Base-by-base conservation (phyloP, 108 stramenopile genomes). In the Cyclotella cryptica region DNA sequence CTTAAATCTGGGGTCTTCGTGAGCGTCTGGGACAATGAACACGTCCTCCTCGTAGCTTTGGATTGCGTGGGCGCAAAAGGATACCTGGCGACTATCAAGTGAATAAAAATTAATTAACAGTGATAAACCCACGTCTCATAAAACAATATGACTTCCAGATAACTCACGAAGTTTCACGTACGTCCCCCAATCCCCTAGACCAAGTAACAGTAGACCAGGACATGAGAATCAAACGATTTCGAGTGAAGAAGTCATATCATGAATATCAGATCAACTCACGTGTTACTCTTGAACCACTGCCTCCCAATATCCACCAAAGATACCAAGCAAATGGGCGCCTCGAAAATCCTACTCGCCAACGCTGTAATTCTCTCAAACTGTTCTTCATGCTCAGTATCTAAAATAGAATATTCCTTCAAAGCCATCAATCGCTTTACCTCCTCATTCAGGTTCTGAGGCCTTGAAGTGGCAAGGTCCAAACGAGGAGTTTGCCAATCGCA, bases 51-150 rank as follows among this genome's bases (percentile, higher is more conserved):
- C 59, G 44, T 84, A 72, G 47, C 61, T 71, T 39, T 85, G 67
- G 66, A 96, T 83, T 51, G 89, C 82, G 51, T 94, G 90, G n/a
- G 89, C 85, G 72, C 96, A 96, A 69, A 96, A 96, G 57, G 93
- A 90, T 7, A 84, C 57, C 27, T 90, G 84, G 49, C 96, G 83
- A 13, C 57, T 68, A 7, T 68, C 13, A 58, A 9, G 22, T 24
- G 55, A 24, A 26, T 24, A 21, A 24, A 28, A 58, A n/a, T 35
- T 35, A 35, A 35, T 35, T 6, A 35, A 35, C 35, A 6, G 4
- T 35, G 35, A 35, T 35, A 35, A n/a, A n/a, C n/a, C n/a, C n/a
- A n/a, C n/a, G n/a, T n/a, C n/a, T n/a, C n/a, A n/a, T 35, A 6
- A 5, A 35, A 35, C 35, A 35, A 2, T 35, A 35, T 35, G 35